Percentiles rank a stretch among this genome's conserved stretches.
These are phyloP conservation scores for Rhodocollybia butyracea DNA, from an alignment of 768 basidiomycete genomes.

Conservation along the genomic window DNA sequence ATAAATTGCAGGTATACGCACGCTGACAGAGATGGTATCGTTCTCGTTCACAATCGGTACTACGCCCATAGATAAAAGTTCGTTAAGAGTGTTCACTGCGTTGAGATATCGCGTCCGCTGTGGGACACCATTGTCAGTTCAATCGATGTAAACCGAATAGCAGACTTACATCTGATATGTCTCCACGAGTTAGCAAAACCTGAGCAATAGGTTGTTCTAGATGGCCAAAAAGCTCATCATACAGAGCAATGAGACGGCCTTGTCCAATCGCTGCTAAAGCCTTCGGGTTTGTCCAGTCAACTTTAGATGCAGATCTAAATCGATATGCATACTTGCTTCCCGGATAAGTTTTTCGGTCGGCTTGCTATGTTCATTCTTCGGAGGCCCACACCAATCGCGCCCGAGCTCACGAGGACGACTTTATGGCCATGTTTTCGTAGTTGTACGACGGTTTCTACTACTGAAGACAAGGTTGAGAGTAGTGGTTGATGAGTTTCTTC, in stretches of 20 bases:
- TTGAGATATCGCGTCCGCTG: constrained; percentile 95
- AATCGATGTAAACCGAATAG: neutral
- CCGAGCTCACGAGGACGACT: constrained; percentile 93
- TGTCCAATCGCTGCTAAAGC: constrained; percentile 97
- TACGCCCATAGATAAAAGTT: constrained; percentile 89
- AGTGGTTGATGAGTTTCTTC: constrained; percentile 91
- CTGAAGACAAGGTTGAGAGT: constrained; percentile 83
- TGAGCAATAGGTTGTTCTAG: constrained; percentile 95
- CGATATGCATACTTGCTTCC: constrained; percentile 57
- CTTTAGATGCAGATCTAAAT: neutral
- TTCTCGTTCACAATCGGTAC: constrained; percentile 99
- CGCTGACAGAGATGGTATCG: constrained; percentile 96
- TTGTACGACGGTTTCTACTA: constrained; percentile 86
- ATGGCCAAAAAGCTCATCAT: constrained; percentile 95
- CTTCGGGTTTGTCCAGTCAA: constrained; percentile 34
- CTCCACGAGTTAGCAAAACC: constrained; percentile 88
- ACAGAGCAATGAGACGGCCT: constrained; percentile 91
- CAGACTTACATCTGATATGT: constrained; percentile 89
- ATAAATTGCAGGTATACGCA: constrained; percentile 37
- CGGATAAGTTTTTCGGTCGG: constrained; percentile 79
- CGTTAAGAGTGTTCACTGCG: constrained; percentile 92
- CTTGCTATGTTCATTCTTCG: constrained; percentile 85
- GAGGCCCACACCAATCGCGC: constrained; percentile 95
- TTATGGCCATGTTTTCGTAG: constrained; percentile 83
- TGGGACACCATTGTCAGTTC: neutral